phyloP scores from a whole-genome alignment of 306 rosid species.

The Pachyrhizus erosus region DNA sequence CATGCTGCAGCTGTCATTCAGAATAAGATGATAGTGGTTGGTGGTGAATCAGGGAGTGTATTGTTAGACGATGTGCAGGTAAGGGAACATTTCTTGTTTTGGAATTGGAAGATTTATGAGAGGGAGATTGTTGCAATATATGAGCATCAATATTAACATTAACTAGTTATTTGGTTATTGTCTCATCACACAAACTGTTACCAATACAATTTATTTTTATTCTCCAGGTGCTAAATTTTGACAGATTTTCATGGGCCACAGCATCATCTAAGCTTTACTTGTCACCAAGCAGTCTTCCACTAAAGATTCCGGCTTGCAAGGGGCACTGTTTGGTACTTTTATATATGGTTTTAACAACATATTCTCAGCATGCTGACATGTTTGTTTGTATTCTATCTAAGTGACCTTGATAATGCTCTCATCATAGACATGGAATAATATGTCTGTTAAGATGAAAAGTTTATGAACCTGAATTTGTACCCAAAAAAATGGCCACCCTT shows the following conservation, averaged over 20 bases:
- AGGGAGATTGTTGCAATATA: slow-evolving; percentile 17
- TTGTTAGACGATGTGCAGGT: slow-evolving; percentile 94
- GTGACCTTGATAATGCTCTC: slow-evolving; percentile 21
- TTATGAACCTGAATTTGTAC: not conserved
- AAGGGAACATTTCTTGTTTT: slow-evolving; percentile 39
- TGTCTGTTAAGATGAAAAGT: slow-evolving; percentile 15
- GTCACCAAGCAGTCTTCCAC: slow-evolving; percentile 89
- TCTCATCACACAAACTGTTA: slow-evolving; percentile 20
- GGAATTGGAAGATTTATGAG: slow-evolving; percentile 22
- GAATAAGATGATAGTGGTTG: slow-evolving; percentile 95
- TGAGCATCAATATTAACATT: not conserved
- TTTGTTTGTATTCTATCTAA: slow-evolving; percentile 24
- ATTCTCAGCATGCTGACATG: not conserved
- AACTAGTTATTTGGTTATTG: slow-evolving; percentile 24
- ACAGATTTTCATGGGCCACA: slow-evolving; percentile 79
- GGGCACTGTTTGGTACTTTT: slow-evolving; percentile 80
- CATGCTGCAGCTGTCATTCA: slow-evolving; percentile 91
- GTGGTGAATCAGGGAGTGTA: slow-evolving; percentile 88
- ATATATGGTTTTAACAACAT: slow-evolving; percentile 18
- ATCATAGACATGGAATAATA: slow-evolving; percentile 22
- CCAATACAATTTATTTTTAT: slow-evolving; percentile 36
- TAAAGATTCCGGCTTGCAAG: slow-evolving; percentile 97
- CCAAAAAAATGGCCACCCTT: not conserved
- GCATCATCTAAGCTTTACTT: slow-evolving; percentile 88
- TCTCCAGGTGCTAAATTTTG: slow-evolving; percentile 83